phyloP scores from a whole-genome alignment of 2,329 filamentous ascomycete species.

The Mycosphaerella sp. region DNA sequence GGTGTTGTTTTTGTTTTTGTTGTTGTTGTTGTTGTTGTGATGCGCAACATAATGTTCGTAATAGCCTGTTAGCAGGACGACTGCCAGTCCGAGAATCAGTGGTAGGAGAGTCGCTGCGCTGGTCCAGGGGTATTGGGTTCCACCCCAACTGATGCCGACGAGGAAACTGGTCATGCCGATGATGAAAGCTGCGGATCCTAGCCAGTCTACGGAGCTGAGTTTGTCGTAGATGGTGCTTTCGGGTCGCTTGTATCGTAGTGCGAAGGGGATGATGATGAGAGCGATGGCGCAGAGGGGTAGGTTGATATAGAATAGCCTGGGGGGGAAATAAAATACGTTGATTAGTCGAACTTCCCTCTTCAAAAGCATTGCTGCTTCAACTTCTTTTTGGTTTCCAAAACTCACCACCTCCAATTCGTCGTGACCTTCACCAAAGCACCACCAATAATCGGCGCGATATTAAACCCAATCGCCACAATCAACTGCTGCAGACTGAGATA shows the following conservation, averaged over 20 bases:
- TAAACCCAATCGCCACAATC: slow-evolving; percentile 33
- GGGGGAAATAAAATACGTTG: too few species aligned
- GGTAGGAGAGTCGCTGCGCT: slow-evolving; percentile 34
- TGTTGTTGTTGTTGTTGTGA: too few species aligned
- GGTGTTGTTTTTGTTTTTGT: too few species aligned
- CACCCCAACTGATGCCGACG: slow-evolving; percentile 35
- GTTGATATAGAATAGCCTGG: slow-evolving; percentile 39
- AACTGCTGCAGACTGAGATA: slow-evolving; percentile 25
- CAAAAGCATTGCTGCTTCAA: too few species aligned
- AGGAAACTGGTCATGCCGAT: slow-evolving; percentile 25
- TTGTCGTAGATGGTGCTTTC: slow-evolving; percentile 17
- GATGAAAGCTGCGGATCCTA: slow-evolving; percentile 23
- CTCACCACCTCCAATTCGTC: slow-evolving; percentile 33
- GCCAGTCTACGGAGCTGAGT: slow-evolving; percentile 25
- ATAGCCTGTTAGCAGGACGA: slow-evolving; percentile 25
- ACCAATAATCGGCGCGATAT: slow-evolving; percentile 33
- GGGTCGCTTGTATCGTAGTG: slow-evolving; percentile 46
- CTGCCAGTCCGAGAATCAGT: slow-evolving; percentile 32
- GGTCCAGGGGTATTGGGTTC: slow-evolving; percentile 35
- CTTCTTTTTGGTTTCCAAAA: too few species aligned
- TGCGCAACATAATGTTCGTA: slow-evolving; percentile 26
- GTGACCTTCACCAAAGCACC: slow-evolving; percentile 23
- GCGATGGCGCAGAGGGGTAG: slow-evolving; percentile 34
- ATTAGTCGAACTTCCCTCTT: too few species aligned
- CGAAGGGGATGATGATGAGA: slow-evolving; percentile 37